These are phyloP conservation scores for Clausena lansium DNA, from an alignment of 345 rosid species.

Conservation along the genomic window DNA sequence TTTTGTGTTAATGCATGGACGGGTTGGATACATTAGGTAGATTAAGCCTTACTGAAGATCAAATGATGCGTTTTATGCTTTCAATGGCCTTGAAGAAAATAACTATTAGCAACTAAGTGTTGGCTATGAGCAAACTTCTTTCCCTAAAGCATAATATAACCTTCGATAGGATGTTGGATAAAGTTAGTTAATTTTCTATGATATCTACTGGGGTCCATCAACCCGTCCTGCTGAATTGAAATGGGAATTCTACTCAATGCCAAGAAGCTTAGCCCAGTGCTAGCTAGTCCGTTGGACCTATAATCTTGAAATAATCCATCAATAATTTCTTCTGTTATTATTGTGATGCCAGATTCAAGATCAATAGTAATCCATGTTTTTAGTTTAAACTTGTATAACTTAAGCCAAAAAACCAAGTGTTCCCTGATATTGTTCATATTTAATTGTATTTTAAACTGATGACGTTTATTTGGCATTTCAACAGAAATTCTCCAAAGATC, in stretches of 20 bases:
- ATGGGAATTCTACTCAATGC: neutral
- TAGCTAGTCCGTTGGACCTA: neutral
- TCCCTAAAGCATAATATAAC: neutral
- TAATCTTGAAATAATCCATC: neutral
- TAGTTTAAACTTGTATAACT: too few species aligned
- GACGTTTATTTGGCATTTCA: conserved; percentile 4
- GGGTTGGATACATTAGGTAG: neutral
- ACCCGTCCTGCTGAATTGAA: neutral
- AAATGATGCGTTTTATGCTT: neutral
- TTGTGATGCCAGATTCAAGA: too few species aligned
- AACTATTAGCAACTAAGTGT: neutral
- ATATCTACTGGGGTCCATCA: neutral
- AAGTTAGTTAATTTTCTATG: too few species aligned
- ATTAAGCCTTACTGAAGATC: neutral
- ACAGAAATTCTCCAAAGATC: conserved; percentile 73
- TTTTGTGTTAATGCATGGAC: neutral
- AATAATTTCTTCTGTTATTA: too few species aligned
- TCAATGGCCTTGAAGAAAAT: neutral
- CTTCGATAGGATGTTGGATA: neutral
- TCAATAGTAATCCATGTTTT: too few species aligned
- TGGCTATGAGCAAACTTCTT: neutral
- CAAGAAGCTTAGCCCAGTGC: neutral
- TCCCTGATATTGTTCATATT: neutral
- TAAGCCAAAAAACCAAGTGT: neutral
- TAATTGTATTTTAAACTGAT: neutral